Percentiles rank a stretch among this genome's conserved stretches.
Evolutionary conservation across 2,329 filamentous ascomycete species (phyloP).

Genomic region (Alternaria arborescens): DNA sequence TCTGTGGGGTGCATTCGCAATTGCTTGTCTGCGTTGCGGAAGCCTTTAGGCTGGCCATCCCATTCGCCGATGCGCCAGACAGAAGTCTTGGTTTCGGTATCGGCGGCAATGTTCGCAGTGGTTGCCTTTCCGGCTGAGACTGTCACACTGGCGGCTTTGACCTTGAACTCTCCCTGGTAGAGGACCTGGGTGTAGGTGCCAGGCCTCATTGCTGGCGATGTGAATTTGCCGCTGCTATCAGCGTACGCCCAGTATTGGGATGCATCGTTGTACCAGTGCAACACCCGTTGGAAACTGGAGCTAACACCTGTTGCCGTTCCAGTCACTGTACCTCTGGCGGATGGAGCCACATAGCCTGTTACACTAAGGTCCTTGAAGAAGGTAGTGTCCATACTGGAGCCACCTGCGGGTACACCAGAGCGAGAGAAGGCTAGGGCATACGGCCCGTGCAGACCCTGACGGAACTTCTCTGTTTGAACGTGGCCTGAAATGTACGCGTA

Average conservation of each 20-base stretch:
- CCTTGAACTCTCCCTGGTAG: constrained; percentile 67
- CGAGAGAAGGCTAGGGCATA: constrained; percentile 70
- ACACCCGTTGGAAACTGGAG: constrained; percentile 62
- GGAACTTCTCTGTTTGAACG: constrained; percentile 64
- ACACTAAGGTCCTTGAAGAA: constrained; percentile 69
- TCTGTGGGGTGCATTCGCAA: constrained; percentile 75
- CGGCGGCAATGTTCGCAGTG: constrained; percentile 61
- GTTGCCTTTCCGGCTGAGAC: constrained; percentile 61
- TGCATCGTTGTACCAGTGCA: constrained; percentile 70
- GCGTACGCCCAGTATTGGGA: constrained; percentile 73
- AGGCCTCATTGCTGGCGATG: constrained; percentile 71
- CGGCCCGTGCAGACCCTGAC: constrained; percentile 71
- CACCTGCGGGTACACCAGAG: constrained; percentile 61
- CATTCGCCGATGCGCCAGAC: constrained; percentile 72
- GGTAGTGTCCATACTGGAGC: constrained; percentile 58
- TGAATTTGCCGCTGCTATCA: constrained; percentile 64
- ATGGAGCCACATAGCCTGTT: constrained; percentile 65
- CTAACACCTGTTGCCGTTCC: constrained; percentile 68
- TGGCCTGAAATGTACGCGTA: constrained; percentile 73
- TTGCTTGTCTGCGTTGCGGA: constrained; percentile 73
- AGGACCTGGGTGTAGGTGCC: constrained; percentile 74
- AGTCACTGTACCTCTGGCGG: constrained; percentile 65
- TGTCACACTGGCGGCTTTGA: constrained; percentile 56
- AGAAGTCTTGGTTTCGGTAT: constrained; percentile 59
- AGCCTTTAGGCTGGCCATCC: constrained; percentile 67